Conservation (phyloP, 2,329 filamentous ascomycete species). For the Trichoderma gracile region DNA sequence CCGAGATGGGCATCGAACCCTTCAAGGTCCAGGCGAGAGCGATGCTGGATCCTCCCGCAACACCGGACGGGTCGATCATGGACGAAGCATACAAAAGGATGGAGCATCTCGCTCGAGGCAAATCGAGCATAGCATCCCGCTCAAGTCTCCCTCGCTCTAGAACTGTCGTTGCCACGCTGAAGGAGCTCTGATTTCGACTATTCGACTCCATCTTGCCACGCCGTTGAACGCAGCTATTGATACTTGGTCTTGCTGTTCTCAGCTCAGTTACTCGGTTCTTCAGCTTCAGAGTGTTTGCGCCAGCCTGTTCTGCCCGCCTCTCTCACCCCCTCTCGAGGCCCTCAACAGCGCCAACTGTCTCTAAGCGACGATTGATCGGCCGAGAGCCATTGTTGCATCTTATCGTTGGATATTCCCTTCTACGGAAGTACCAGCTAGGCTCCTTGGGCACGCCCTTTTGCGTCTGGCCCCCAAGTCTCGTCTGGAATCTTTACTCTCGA, state of each 20-base stretch:
- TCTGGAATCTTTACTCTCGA: conserved; percentile 3
- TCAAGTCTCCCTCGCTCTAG: background rate
- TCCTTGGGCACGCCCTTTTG: conserved; percentile 5
- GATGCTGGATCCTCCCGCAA: conserved; percentile 24
- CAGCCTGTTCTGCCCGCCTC: no score
- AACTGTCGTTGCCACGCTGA: background rate
- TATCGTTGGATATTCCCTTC: conserved; percentile 2
- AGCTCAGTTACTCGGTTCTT: conserved; percentile 5
- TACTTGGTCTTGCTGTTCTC: background rate
- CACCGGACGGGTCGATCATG: conserved; percentile 26
- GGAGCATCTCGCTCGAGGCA: conserved; percentile 23
- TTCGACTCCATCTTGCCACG: background rate
- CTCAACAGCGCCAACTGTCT: background rate
- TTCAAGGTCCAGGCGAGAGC: conserved; percentile 15
- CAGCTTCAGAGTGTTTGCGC: background rate
- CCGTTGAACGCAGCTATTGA: background rate
- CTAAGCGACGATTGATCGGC: background rate
- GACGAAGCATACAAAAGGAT: conserved; percentile 26
- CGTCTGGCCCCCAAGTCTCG: conserved; percentile 14
- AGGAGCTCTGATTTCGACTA: conserved; percentile 10
- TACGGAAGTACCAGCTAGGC: conserved; percentile 7
- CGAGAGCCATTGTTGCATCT: conserved; percentile 8
- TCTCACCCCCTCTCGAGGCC: background rate
- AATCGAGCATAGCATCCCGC: conserved; percentile 16
- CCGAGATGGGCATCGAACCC: conserved; percentile 23